A percentile compares a stretch with the other conserved stretches of the same genome.
phyloP scores from a whole-genome alignment of 140 eudicot genomes.

The Anethum foeniculum region DNA sequence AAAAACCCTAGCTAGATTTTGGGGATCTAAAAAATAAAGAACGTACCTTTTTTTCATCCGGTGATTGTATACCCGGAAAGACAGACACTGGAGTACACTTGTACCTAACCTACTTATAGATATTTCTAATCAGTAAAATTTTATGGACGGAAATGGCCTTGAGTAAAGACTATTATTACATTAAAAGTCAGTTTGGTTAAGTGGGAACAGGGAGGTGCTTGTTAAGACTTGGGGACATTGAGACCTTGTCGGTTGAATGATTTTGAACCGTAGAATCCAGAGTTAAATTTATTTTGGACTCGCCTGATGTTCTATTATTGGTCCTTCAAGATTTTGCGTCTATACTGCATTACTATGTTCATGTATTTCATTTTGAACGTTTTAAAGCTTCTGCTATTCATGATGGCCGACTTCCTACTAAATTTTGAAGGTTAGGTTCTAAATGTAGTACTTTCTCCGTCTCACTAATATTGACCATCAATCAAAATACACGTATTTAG shows the following conservation, averaged over 20 bases:
- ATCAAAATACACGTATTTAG: too few relatives aligned
- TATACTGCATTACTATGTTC: background rate
- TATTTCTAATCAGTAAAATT: background rate
- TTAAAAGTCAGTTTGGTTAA: background rate
- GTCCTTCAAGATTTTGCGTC: background rate
- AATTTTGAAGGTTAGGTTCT: too few relatives aligned
- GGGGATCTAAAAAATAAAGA: constrained; percentile 31
- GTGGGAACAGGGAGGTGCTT: background rate
- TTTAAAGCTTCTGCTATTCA: too few relatives aligned
- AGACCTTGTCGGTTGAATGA: constrained; percentile 18
- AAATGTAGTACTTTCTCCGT: too few relatives aligned
- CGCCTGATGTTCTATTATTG: background rate
- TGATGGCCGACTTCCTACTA: too few relatives aligned
- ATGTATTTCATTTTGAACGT: too few relatives aligned
- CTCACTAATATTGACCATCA: too few relatives aligned
- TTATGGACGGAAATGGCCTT: constrained; percentile 2
- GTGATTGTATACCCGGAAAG: background rate
- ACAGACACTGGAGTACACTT: background rate
- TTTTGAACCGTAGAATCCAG: constrained; percentile 8
- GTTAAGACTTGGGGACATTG: background rate
- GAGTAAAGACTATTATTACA: background rate
- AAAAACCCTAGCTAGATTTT: constrained; percentile 51
- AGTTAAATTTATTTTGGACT: background rate
- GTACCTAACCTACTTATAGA: background rate
- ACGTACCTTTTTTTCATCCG: constrained; percentile 28